These are phyloP conservation scores for Boeremia exigua DNA, from an alignment of 2,329 filamentous ascomycete genomes.

Conservation along the genomic window DNA sequence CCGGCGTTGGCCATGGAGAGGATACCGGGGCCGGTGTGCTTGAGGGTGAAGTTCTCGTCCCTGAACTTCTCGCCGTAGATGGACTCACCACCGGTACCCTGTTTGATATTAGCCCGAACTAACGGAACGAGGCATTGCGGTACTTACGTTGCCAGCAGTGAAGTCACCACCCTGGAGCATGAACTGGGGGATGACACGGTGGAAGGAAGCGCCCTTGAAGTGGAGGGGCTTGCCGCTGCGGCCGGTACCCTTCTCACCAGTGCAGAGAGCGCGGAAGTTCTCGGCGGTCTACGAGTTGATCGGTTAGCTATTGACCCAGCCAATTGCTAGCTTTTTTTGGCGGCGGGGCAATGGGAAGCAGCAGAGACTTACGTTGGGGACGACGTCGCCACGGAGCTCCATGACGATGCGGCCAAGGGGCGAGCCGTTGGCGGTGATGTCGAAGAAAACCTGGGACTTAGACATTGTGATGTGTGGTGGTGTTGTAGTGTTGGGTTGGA, in stretches of 20 bases:
- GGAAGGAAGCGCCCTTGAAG: constrained; percentile 91
- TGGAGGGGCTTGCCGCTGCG: constrained; percentile 83
- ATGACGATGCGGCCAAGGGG: constrained; percentile 80
- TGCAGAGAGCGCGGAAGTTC: constrained; percentile 93
- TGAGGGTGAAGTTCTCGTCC: constrained; percentile 90
- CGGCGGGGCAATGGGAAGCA: constrained; percentile 24
- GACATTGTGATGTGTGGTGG: constrained; percentile 33
- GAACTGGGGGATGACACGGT: constrained; percentile 96
- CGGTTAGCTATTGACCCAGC: constrained; percentile 17
- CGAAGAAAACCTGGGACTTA: constrained; percentile 83
- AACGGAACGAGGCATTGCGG: background rate
- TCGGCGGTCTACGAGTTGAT: constrained; percentile 72
- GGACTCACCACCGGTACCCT: constrained; percentile 78
- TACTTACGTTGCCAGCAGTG: constrained; percentile 83
- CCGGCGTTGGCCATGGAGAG: constrained; percentile 98
- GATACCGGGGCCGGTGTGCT: constrained; percentile 91
- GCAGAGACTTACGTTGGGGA: constrained; percentile 63
- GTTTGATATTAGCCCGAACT: constrained; percentile 16
- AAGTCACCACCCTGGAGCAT: constrained; percentile 99
- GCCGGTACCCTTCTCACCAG: constrained; percentile 87
- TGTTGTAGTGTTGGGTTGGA: constrained; percentile 18
- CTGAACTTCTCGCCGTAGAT: constrained; percentile 98
- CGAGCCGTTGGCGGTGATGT: constrained; percentile 79
- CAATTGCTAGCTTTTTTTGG: constrained; percentile 20
- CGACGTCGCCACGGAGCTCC: constrained; percentile 70